Base-by-base conservation (phyloP, 2,329 filamentous ascomycete species). In the Sarocladium strictum region DNA sequence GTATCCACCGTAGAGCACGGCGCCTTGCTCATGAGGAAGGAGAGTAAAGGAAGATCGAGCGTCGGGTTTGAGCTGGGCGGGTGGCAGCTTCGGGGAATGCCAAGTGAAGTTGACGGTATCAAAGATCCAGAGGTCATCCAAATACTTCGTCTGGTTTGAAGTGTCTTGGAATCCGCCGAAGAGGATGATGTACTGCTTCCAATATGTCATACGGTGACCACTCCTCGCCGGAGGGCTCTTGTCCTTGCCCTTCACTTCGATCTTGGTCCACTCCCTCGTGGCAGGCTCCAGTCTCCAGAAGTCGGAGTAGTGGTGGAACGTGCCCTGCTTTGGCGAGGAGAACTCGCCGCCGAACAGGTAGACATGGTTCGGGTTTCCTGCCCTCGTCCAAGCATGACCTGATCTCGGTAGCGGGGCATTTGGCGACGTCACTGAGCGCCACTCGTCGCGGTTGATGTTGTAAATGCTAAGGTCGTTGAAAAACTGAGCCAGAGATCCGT, bases 221-320 rank as follows among this genome's bases (percentile, higher is more conserved):
- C 89, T 95, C 60, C 94, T 79, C 2, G 93, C 91, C 2, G 90
- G 87, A 37, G 93, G 93, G 33, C 80, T 80, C 69, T 89, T 89
- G 55, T 89, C 88, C 73, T 83, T 83, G 56, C 89, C 89, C 74
- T 82, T 83, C 62, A 78, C 79, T 69, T 99, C 94, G 32, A 99
- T 77, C 58, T 92, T 87, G 55, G 84, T 89, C 94, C 94, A 99
- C 74, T 99, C 94, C 63, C 91, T 80, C 7, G 83, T 85, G 9
- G 79, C 80, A 0, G 93, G 88, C 65, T 97, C 92, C 41, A 97
- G 80, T 51, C 87, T 81, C 93, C 94, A 99, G 69, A 99, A 97
- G 72, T 97, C 94, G 65, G 96, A 96, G 74, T 99, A 99, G 71
- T 99, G 94, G 69, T 99, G 97, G 65, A 99, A 99, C 0, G 93